Conservation (phyloP, 2,329 filamentous ascomycete genomes). For the Phyllosticta capitalensis region DNA sequence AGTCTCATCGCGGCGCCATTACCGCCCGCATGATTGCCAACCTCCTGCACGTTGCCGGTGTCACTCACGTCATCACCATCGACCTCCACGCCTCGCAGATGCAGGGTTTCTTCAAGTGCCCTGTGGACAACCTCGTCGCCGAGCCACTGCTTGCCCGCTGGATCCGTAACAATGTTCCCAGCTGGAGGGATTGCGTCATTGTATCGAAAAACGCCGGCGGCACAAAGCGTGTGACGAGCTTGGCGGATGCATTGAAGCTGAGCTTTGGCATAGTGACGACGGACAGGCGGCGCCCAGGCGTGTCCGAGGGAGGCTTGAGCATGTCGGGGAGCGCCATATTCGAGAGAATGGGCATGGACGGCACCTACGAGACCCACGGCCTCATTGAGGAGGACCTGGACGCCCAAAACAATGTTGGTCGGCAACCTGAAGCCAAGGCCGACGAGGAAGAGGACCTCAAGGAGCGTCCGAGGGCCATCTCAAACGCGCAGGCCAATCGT, state of each 20-base stretch:
- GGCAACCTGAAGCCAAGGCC: conserved; percentile 12
- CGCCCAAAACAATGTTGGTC: conserved; percentile 25
- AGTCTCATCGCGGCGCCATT: conserved; percentile 90
- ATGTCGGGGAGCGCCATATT: conserved; percentile 65
- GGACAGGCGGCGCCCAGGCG: conserved; percentile 54
- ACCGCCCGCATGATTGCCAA: conserved; percentile 97
- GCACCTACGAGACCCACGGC: conserved; percentile 30
- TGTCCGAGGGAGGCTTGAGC: conserved; percentile 21
- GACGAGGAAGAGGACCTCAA: conserved; percentile 16
- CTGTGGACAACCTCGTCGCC: conserved; percentile 93
- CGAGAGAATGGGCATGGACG: conserved; percentile 34
- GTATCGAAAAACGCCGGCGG: conserved; percentile 98
- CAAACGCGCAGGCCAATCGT: not conserved
- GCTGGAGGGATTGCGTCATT: conserved; percentile 87
- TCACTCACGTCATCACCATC: conserved; percentile 95
- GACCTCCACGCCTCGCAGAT: conserved; percentile 91
- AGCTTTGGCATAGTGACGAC: conserved; percentile 97
- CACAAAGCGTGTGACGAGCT: conserved; percentile 90
- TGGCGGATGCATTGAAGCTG: conserved; percentile 90
- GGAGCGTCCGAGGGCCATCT: not conserved
- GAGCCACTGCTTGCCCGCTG: conserved; percentile 92
- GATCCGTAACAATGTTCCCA: conserved; percentile 80
- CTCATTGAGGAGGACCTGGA: conserved; percentile 23
- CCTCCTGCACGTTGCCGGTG: conserved; percentile 81
- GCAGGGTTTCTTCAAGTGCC: conserved; percentile 98